Percentiles rank a stretch among this genome's conserved stretches.
Evolutionary conservation across 2,329 filamentous ascomycete species (phyloP).

Genomic region (Cercospora canescens): DNA sequence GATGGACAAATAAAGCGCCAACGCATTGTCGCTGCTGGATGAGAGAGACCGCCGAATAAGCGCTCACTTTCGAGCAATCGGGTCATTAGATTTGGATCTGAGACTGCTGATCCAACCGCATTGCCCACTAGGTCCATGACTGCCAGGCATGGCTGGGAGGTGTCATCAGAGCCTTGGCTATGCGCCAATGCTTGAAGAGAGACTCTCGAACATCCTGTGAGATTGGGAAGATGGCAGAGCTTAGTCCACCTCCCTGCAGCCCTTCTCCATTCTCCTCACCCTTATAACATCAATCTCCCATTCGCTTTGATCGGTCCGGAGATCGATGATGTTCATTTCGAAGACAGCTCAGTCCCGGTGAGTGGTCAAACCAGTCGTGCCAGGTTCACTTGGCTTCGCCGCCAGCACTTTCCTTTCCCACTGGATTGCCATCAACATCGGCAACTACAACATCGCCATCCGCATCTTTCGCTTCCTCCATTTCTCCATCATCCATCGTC

Average conservation of each 20-base stretch:
- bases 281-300: too few relatives aligned
- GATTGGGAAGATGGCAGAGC: too few relatives aligned
- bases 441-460: constrained; percentile 35
- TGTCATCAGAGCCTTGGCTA: not conserved
- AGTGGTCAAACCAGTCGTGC: not conserved
- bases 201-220: too few relatives aligned
- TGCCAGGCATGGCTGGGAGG: not conserved
- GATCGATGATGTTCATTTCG: not conserved
- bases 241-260: too few relatives aligned
- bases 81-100: not conserved
- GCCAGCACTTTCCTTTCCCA: constrained; percentile 11
- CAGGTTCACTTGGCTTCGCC: not conserved
- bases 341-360: not conserved
- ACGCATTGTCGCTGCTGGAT: not conserved
- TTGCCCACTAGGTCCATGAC: not conserved
- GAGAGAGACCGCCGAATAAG: not conserved
- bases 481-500: constrained; percentile 19
- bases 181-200: not conserved
- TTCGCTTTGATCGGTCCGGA: too few relatives aligned
- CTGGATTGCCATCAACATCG: constrained; percentile 30
- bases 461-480: constrained; percentile 28
- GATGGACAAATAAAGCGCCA: not conserved
- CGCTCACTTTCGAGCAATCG: not conserved
- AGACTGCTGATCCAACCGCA: not conserved
- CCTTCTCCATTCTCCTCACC: too few relatives aligned